phyloP scores from a whole-genome alignment of 164 flowering plant genomes.

The Protea cynaroides region DNA sequence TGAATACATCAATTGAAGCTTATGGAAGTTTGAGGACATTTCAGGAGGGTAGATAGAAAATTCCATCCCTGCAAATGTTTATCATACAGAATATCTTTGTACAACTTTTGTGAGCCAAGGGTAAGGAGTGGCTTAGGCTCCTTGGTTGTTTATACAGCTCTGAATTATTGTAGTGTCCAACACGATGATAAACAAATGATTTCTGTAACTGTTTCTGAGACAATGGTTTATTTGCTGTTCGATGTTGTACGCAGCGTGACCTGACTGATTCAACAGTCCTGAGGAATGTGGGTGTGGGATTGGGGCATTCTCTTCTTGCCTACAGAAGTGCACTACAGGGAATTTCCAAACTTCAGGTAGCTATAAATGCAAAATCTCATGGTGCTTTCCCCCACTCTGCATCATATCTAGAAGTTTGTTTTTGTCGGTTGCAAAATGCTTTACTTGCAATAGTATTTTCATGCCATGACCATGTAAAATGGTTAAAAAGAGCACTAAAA shows the following conservation, averaged over 20 bases:
- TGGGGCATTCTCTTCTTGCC: conserved; percentile 94
- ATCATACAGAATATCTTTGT: neutral
- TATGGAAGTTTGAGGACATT: neutral
- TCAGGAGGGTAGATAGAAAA: neutral
- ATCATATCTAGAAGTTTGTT: neutral
- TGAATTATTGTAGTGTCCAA: neutral
- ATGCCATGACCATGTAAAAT: neutral
- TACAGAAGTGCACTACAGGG: conserved; percentile 84
- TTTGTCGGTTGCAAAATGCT: neutral
- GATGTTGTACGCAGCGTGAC: conserved; percentile 60
- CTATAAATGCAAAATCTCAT: neutral
- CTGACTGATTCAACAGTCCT: conserved; percentile 96
- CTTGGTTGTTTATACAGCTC: neutral
- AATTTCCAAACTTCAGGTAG: conserved; percentile 86
- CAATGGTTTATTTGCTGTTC: neutral
- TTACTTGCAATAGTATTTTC: neutral
- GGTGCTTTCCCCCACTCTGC: neutral
- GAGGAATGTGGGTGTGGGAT: conserved; percentile 82
- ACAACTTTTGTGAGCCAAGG: neutral
- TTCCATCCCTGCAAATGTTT: neutral
- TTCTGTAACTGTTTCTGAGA: too few relatives aligned
- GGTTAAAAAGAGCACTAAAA: neutral
- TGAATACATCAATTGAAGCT: neutral
- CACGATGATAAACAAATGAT: too few relatives aligned
- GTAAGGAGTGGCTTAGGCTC: neutral